Conservation (phyloP, 73 alveolate genomes). For the Paramecium bursaria region DNA sequence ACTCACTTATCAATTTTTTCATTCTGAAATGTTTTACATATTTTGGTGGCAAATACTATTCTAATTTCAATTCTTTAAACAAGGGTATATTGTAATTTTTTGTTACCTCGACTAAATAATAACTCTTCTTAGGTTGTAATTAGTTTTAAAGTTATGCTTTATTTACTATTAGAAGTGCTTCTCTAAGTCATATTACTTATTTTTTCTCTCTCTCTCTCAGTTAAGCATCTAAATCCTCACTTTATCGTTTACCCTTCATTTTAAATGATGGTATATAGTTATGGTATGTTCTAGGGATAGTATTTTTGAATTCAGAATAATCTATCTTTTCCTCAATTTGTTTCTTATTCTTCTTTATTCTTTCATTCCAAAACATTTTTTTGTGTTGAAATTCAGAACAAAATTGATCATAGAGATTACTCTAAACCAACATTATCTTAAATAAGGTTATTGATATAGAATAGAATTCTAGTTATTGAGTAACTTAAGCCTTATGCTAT, state of each 20-base stretch:
- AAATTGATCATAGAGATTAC: not conserved
- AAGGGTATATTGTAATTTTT: not conserved
- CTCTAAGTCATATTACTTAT: not conserved
- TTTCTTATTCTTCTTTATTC: not conserved
- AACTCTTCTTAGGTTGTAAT: not conserved
- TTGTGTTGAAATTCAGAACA: too few relatives aligned
- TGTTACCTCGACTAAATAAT: not conserved
- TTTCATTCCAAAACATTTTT: not conserved
- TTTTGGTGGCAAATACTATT: not conserved
- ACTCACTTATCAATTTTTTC: too few relatives aligned
- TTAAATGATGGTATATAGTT: not conserved
- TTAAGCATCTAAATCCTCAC: not conserved
- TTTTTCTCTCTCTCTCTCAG: not conserved
- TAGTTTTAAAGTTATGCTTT: not conserved
- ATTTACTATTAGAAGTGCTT: not conserved
- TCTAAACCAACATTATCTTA: not conserved
- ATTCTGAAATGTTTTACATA: too few relatives aligned
- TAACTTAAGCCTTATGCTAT: not conserved
- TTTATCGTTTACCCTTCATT: not conserved
- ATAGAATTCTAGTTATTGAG: not conserved
- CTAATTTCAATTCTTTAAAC: not conserved
- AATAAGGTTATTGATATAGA: not conserved
- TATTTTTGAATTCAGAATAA: not conserved
- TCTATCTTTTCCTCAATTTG: not conserved
- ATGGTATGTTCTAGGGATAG: not conserved